phyloP scores from a whole-genome alignment of 2,329 filamentous ascomycete species.

The Rhinocladiella mackenziei region DNA sequence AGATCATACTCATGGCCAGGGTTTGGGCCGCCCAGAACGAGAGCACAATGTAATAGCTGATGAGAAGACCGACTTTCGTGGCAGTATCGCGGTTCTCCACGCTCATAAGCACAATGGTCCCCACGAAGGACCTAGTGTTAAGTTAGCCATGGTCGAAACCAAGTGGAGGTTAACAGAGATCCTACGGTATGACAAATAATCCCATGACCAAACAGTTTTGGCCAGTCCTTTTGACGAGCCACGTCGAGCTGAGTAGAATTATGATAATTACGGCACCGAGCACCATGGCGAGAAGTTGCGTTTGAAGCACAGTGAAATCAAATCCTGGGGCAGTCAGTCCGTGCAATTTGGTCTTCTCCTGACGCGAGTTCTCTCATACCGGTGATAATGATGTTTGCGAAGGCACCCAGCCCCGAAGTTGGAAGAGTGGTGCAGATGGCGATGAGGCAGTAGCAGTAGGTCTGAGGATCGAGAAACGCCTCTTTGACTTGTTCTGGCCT shows the following conservation, averaged over 20 bases:
- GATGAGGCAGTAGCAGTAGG: conserved; percentile 62
- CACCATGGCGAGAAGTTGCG: conserved; percentile 71
- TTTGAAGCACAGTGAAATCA: conserved; percentile 61
- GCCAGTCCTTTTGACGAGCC: conserved; percentile 63
- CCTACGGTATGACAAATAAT: conserved; percentile 57
- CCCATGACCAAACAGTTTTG: conserved; percentile 67
- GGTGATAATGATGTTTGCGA: conserved; percentile 53
- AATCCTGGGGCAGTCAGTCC: conserved; percentile 54
- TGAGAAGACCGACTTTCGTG: conserved; percentile 63
- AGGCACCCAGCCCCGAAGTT: conserved; percentile 67
- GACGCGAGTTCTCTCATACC: not conserved
- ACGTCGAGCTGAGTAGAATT: conserved; percentile 62
- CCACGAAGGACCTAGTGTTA: conserved; percentile 54
- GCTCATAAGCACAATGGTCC: conserved; percentile 69
- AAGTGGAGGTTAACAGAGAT: not conserved
- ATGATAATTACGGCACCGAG: conserved; percentile 70
- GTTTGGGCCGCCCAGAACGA: conserved; percentile 75
- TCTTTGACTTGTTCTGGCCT: conserved; percentile 53
- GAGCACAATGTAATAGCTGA: conserved; percentile 71
- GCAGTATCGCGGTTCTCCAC: conserved; percentile 55
- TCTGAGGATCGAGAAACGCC: conserved; percentile 62
- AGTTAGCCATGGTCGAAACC: not conserved
- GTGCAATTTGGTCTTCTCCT: conserved; percentile 33
- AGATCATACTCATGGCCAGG: conserved; percentile 62
- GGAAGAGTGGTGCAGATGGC: conserved; percentile 69